A percentile compares a stretch with the other conserved stretches of the same genome.
phyloP scores from a whole-genome alignment of 2,329 filamentous ascomycete genomes.

The Fusarium avenaceum region DNA sequence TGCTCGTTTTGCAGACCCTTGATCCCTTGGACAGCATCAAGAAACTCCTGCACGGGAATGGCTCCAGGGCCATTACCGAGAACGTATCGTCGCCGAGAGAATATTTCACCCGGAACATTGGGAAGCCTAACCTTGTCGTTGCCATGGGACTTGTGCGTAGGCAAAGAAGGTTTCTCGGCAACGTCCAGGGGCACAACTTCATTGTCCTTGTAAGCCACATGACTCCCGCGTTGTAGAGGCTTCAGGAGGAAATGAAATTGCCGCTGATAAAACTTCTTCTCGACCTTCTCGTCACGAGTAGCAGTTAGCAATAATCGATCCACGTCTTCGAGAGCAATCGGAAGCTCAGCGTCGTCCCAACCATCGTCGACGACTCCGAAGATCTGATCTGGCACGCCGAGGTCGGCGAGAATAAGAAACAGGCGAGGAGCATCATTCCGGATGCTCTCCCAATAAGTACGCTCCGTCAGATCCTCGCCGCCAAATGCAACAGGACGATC shows the following conservation, averaged over 20 bases:
- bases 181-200: conserved; percentile 79
- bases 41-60: conserved; percentile 67
- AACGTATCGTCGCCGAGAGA: conserved; percentile 70
- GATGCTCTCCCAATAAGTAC: conserved; percentile 85
- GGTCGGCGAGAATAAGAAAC: conserved; percentile 78
- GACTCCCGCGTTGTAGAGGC: conserved; percentile 70
- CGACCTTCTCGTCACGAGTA: conserved; percentile 71
- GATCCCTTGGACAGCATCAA: conserved; percentile 71
- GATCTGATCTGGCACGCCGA: conserved; percentile 79
- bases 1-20: conserved; percentile 74
- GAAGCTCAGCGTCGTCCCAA: conserved; percentile 82
- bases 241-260: conserved; percentile 80
- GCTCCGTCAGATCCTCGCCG: conserved; percentile 73
- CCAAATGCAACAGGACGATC: conserved; percentile 75
- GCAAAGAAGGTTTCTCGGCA: conserved; percentile 68
- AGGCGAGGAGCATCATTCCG: conserved; percentile 75
- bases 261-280: conserved; percentile 76
- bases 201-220: conserved; percentile 73
- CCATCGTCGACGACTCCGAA: conserved; percentile 81
- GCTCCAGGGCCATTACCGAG: conserved; percentile 61
- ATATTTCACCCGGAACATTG: conserved; percentile 68
- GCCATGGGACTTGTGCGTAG: conserved; percentile 54
- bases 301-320: conserved; percentile 72
- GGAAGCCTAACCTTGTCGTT: conserved; percentile 75
- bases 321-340: conserved; percentile 75